Conservation (phyloP, 2,329 filamentous ascomycete genomes). For the Paracorniculantispora psalliotae region DNA sequence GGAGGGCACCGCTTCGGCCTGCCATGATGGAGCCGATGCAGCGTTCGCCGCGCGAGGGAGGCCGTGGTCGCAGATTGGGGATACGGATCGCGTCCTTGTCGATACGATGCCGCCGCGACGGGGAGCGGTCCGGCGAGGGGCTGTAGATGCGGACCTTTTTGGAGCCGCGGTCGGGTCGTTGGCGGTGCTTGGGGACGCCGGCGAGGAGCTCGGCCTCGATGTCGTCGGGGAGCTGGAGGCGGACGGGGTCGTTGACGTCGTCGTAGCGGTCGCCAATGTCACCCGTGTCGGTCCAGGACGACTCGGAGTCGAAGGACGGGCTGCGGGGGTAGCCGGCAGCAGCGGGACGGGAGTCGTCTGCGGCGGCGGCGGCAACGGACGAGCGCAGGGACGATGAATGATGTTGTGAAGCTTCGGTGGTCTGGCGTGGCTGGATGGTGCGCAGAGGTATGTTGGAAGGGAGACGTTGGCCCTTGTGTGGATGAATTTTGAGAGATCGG, state of each 20-base stretch:
- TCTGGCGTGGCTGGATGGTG: constrained; percentile 51
- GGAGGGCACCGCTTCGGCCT: constrained; percentile 67
- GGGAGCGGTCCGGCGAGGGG: constrained; percentile 36
- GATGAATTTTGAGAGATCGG: constrained; percentile 79
- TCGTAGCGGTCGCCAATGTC: constrained; percentile 89
- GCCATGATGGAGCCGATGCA: constrained; percentile 82
- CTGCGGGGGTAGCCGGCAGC: constrained; percentile 18
- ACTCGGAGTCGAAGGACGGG: constrained; percentile 55
- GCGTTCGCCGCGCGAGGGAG: constrained; percentile 62
- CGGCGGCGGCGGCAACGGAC: constrained; percentile 42
- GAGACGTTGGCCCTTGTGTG: constrained; percentile 61
- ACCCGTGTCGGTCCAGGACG: constrained; percentile 88
- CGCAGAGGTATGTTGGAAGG: constrained; percentile 84
- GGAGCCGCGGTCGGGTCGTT: constrained; percentile 27
- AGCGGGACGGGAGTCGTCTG: constrained; percentile 32
- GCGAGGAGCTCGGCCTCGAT: constrained; percentile 59
- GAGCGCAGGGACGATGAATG: constrained; percentile 44
- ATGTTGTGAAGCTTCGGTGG: constrained; percentile 28
- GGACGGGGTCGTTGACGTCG: constrained; percentile 76
- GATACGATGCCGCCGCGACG: constrained; percentile 38
- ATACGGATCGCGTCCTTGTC: constrained; percentile 78
- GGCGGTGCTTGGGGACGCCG: constrained; percentile 41
- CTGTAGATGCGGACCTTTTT: constrained; percentile 67
- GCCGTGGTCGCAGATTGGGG: constrained; percentile 60
- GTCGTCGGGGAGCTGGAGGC: constrained; percentile 61